Evolutionary conservation across 2,329 filamentous ascomycete species (phyloP).

Genomic region (Fonsecaea pugnacius): DNA sequence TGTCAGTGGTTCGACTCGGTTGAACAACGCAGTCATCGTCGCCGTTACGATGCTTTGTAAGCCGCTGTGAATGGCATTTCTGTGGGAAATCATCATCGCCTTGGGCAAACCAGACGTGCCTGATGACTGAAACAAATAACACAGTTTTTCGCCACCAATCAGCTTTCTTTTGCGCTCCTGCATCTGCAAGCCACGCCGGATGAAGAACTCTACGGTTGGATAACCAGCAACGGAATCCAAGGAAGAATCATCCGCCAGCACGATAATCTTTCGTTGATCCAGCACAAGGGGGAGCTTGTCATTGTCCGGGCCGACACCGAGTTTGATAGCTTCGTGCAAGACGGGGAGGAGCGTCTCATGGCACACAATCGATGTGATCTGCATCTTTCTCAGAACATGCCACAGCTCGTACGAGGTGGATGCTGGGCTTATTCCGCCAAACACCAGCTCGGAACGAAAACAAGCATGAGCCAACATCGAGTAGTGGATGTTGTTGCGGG

Average conservation of each 20-base stretch:
- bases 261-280: neutral
- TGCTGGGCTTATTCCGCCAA: neutral
- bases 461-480: neutral
- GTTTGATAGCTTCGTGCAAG: neutral
- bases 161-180: slow-evolving; percentile 3
- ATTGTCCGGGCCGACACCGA: neutral
- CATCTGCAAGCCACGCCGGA: neutral
- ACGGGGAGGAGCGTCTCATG: neutral
- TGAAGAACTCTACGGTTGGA: neutral
- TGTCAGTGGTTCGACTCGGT: neutral
- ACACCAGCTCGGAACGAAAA: slow-evolving; percentile 1
- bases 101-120: neutral
- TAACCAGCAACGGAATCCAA: neutral
- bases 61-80: neutral
- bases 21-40: neutral
- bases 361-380: slow-evolving; percentile 2
- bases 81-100: slow-evolving; percentile 3
- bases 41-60: neutral
- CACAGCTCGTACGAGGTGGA: slow-evolving; percentile 1
- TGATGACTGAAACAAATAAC: neutral
- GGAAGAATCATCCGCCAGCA: neutral
- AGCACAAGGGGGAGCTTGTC: neutral
- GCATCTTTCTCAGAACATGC: slow-evolving; percentile 3
- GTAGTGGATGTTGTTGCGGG: slow-evolving; percentile 1
- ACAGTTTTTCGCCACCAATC: neutral